These are phyloP conservation scores for Paecilomyces sp. DNA, from an alignment of 2,329 filamentous ascomycete species.

Conservation along the genomic window DNA sequence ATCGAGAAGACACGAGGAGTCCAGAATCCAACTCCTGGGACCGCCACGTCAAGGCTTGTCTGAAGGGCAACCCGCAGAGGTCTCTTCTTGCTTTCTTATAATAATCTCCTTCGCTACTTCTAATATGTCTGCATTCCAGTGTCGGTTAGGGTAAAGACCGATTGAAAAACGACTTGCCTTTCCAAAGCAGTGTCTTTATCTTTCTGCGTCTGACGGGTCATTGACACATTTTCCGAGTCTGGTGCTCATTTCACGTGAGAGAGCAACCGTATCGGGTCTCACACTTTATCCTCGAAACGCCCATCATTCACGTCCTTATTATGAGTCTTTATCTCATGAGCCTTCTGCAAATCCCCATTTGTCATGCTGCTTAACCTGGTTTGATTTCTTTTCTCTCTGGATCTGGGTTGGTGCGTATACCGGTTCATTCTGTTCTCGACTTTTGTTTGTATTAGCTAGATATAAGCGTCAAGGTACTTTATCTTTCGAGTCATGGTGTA, in stretches of 20 bases:
- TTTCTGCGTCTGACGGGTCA: background rate
- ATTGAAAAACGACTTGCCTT: background rate
- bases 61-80: background rate
- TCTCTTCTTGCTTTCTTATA: background rate
- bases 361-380: background rate
- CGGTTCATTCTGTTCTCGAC: background rate
- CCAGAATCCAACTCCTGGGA: constrained; percentile 20
- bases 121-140: background rate
- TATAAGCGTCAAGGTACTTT: background rate
- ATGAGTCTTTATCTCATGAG: background rate
- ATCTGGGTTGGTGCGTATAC: background rate
- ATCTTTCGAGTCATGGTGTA: background rate
- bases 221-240: background rate
- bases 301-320: background rate
- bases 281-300: background rate
- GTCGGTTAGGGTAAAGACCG: background rate
- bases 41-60: constrained; percentile 25
- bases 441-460: background rate
- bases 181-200: background rate
- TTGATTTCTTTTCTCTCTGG: background rate
- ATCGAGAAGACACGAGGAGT: constrained; percentile 27
- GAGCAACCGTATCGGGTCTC: background rate
- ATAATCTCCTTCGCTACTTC: background rate
- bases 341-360: background rate
- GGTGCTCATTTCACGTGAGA: background rate